phyloP scores from a whole-genome alignment of 1,139 yeast genomes.

The Kazachstania sp. region DNA sequence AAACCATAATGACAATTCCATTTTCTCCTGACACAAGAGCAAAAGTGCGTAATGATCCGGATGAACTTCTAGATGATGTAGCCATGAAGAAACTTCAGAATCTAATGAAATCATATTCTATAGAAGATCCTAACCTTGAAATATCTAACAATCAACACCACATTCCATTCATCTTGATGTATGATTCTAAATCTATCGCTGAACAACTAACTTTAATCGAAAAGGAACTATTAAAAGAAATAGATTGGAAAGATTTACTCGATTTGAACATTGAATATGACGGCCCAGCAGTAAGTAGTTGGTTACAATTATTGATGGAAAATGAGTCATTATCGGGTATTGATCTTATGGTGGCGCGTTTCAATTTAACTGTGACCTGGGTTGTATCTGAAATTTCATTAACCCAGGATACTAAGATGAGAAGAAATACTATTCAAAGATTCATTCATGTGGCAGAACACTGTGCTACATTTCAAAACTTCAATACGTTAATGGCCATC shows the following conservation, averaged over 20 bases:
- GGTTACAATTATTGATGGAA: conserved; percentile 71
- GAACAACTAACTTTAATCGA: conserved; percentile 82
- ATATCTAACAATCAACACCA: conserved; percentile 38
- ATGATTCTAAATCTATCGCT: conserved; percentile 56
- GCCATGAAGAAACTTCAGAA: conserved; percentile 19
- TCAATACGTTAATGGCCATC: conserved; percentile 79
- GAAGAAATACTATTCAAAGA: conserved; percentile 62
- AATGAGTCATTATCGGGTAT: conserved; percentile 60
- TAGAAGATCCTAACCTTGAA: conserved; percentile 22
- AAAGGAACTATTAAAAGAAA: conserved; percentile 68
- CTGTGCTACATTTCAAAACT: conserved; percentile 67
- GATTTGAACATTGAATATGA: conserved; percentile 69
- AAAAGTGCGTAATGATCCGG: not conserved
- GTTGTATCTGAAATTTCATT: conserved; percentile 76
- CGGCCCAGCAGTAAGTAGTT: conserved; percentile 66
- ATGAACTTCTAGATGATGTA: conserved; percentile 2
- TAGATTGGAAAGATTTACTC: conserved; percentile 87
- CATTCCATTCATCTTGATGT: conserved; percentile 71
- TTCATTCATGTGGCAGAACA: conserved; percentile 80
- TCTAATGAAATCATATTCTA: conserved; percentile 19
- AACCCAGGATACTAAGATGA: conserved; percentile 49
- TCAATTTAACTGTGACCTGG: conserved; percentile 89
- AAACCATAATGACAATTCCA: conserved; percentile 29
- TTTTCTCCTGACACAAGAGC: conserved; percentile 13
- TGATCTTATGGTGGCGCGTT: conserved; percentile 77